Conservation (phyloP, 2,329 filamentous ascomycete species). For the Pseudogymnoascus sp. region DNA sequence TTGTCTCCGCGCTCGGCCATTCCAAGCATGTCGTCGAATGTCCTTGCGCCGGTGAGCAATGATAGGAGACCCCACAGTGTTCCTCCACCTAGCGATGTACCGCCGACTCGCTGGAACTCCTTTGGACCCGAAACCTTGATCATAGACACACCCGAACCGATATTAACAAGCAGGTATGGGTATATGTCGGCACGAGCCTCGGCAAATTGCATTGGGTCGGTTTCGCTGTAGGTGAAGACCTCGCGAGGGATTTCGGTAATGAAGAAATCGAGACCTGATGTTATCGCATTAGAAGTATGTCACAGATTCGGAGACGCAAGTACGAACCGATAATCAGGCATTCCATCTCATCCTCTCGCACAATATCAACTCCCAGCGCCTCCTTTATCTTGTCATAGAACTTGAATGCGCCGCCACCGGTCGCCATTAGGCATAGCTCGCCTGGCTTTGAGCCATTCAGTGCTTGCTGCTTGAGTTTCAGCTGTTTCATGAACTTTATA, state of each 20-base stretch:
- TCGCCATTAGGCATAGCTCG: conserved; percentile 87
- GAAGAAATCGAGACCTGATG: conserved; percentile 85
- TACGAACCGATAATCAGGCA: conserved; percentile 80
- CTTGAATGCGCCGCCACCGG: conserved; percentile 91
- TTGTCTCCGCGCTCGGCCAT: conserved; percentile 91
- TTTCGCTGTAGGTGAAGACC: conserved; percentile 93
- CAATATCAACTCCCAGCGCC: conserved; percentile 75
- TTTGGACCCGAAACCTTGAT: conserved; percentile 90
- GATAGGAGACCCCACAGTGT: conserved; percentile 94
- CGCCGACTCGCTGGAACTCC: conserved; percentile 82
- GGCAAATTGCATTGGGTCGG: conserved; percentile 82
- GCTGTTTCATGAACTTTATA: conserved; percentile 78
- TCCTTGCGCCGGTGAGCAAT: conserved; percentile 81
- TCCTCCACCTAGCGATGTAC: conserved; percentile 90
- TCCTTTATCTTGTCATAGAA: conserved; percentile 88
- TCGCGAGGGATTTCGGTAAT: conserved; percentile 95
- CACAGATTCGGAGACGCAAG: not conserved
- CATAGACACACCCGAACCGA: conserved; percentile 93
- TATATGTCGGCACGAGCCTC: conserved; percentile 75
- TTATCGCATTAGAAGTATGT: conserved; percentile 9
- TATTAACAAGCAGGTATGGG: conserved; percentile 95
- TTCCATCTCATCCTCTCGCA: conserved; percentile 96
- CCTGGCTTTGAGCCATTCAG: conserved; percentile 63
- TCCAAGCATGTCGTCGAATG: conserved; percentile 96
- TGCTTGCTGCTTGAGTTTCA: conserved; percentile 73